These are phyloP conservation scores for Fusarium oxysporum DNA, from an alignment of 2,329 filamentous ascomycete genomes.

Conservation along the genomic window DNA sequence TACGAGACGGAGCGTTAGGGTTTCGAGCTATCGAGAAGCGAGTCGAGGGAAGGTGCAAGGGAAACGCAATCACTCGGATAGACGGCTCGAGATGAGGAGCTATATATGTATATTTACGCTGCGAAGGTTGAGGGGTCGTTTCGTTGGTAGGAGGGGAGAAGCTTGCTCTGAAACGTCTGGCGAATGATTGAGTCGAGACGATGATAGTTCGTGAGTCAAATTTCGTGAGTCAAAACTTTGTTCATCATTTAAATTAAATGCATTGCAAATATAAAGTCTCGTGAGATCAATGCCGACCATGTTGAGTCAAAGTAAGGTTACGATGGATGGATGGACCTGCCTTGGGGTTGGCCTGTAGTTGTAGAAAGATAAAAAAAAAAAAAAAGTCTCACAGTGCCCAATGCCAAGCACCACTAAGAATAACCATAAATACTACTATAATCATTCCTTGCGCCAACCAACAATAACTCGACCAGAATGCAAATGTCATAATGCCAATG, in stretches of 20 bases:
- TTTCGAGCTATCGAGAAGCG: not conserved
- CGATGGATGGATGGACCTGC: not conserved
- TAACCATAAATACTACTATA: constrained; percentile 12
- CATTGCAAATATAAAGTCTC: not conserved
- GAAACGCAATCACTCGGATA: constrained; percentile 4
- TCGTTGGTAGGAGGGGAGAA: not conserved
- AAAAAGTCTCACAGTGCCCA: not conserved
- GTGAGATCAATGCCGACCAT: not conserved
- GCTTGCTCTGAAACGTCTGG: constrained; percentile 11
- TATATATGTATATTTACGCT: not conserved
- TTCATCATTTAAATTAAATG: not conserved
- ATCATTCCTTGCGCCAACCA: not conserved
- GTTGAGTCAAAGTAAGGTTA: not conserved
- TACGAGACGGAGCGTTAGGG: not conserved
- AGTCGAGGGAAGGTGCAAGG: not conserved
- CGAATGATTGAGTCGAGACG: not conserved
- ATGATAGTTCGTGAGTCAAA: not conserved
- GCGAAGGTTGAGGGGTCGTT: not conserved
- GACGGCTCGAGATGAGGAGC: not conserved
- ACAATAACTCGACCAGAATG: constrained; percentile 9
- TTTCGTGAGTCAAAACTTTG: not conserved
- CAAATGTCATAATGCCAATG: constrained; percentile 11
- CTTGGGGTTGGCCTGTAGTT: not conserved
- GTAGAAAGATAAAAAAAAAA: not conserved
- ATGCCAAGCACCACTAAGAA: constrained; percentile 17